These are phyloP conservation scores for Boletus subcaerulescens DNA, from an alignment of 768 basidiomycete species.

Conservation along the genomic window DNA sequence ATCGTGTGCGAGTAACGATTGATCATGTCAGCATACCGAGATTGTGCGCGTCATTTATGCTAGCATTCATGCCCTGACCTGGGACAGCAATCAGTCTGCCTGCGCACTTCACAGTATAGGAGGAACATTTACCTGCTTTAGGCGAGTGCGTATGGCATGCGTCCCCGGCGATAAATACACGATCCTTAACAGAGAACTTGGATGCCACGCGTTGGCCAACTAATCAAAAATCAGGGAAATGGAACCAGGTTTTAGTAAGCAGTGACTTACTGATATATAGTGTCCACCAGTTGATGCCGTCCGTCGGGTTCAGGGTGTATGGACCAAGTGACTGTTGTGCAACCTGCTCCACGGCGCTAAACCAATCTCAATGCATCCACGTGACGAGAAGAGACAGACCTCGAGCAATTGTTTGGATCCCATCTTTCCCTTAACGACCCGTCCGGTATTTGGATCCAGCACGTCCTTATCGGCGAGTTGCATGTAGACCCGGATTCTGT, in stretches of 20 bases:
- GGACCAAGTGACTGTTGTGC: constrained; percentile 42
- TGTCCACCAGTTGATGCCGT: constrained; percentile 48
- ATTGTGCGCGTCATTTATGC: constrained; percentile 55
- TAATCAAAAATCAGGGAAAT: constrained; percentile 13
- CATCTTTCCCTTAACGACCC: constrained; percentile 39
- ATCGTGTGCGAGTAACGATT: not conserved
- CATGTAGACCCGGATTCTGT: constrained; percentile 49
- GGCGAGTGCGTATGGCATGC: constrained; percentile 48
- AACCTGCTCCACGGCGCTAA: constrained; percentile 22
- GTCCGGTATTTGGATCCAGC: constrained; percentile 36
- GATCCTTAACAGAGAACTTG: constrained; percentile 43
- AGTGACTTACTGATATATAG: constrained; percentile 42
- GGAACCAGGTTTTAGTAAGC: not conserved
- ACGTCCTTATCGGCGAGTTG: constrained; percentile 44
- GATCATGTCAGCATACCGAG: constrained; percentile 32
- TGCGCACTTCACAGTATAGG: not conserved
- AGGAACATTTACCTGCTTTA: constrained; percentile 35
- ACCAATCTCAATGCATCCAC: not conserved
- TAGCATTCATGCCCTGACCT: constrained; percentile 56
- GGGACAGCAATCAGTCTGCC: constrained; percentile 17
- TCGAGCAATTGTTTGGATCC: constrained; percentile 40
- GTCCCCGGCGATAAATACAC: constrained; percentile 55
- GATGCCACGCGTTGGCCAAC: constrained; percentile 58
- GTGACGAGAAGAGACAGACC: constrained; percentile 17
- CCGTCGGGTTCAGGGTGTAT: constrained; percentile 32